phyloP scores from a whole-genome alignment of 2,329 filamentous ascomycete genomes.

The Colletotrichum agaves region DNA sequence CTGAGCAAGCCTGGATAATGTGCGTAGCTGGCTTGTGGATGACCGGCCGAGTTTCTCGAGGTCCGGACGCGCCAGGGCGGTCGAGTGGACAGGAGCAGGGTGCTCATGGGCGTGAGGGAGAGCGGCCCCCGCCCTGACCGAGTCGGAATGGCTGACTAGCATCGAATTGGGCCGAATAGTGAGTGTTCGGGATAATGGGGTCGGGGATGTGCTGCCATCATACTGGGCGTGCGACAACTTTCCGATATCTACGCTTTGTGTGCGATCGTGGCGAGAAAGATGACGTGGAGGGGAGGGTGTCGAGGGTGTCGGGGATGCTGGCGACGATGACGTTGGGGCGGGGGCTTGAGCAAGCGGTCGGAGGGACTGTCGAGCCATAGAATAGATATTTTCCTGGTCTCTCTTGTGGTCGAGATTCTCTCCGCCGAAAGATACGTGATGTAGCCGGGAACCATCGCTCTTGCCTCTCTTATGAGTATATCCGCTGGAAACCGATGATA shows the following conservation, averaged over 20 bases:
- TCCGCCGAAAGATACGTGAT: constrained; percentile 47
- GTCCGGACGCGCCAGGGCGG: constrained; percentile 73
- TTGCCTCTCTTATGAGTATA: constrained; percentile 78
- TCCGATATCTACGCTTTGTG: constrained; percentile 72
- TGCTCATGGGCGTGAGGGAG: constrained; percentile 46
- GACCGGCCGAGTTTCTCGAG: constrained; percentile 87
- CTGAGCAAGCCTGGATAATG: constrained; percentile 84
- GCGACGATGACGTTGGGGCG: constrained; percentile 51
- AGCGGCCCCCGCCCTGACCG: constrained; percentile 52
- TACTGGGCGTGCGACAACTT: constrained; percentile 62
- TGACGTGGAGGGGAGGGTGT: constrained; percentile 49
- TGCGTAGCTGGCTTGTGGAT: constrained; percentile 88
- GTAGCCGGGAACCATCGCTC: constrained; percentile 74
- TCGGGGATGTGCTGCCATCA: constrained; percentile 54
- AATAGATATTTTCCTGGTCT: constrained; percentile 71
- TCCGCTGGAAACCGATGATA: constrained; percentile 76
- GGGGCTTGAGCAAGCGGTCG: constrained; percentile 78
- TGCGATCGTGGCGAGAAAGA: constrained; percentile 61
- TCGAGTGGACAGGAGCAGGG: constrained; percentile 49
- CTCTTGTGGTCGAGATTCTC: constrained; percentile 46
- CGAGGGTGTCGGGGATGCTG: constrained; percentile 42
- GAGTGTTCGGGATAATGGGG: constrained; percentile 54
- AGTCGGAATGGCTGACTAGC: constrained; percentile 68
- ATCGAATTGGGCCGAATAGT: constrained; percentile 68
- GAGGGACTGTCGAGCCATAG: constrained; percentile 79